Conservation (phyloP, 495 filamentous ascomycete species). For the Glutinoglossum americanum region DNA sequence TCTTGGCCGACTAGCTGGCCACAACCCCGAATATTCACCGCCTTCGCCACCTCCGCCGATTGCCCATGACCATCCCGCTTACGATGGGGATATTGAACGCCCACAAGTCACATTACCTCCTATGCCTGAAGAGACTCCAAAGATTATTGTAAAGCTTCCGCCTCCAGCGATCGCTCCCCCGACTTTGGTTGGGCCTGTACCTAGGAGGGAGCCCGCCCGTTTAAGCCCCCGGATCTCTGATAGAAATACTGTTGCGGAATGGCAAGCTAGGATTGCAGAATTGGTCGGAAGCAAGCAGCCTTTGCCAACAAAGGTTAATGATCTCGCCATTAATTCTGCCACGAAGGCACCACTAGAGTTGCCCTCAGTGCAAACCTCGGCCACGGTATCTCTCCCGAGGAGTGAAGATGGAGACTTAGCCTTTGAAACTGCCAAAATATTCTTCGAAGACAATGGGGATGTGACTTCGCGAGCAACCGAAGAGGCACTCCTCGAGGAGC, state of each 20-base stretch:
- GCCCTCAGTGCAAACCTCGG: conserved; percentile 23
- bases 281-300: conserved; percentile 42
- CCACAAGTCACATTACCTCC: conserved; percentile 48
- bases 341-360: conserved; percentile 40
- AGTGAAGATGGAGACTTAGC: conserved; percentile 11
- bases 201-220: not conserved
- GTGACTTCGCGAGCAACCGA: conserved; percentile 37
- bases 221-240: not conserved
- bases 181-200: conserved; percentile 28
- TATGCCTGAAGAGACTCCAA: conserved; percentile 16
- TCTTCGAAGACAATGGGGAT: conserved; percentile 1
- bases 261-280: conserved; percentile 57
- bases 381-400: conserved; percentile 37
- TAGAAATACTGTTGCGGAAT: conserved; percentile 17
- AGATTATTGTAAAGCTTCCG: conserved; percentile 51
- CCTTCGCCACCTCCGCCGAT: conserved; percentile 57
- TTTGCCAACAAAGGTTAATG: conserved; percentile 27
- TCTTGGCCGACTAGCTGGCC: conserved; percentile 7
- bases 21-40: conserved; percentile 13
- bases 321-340: conserved; percentile 31
- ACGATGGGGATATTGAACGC: conserved; percentile 36
- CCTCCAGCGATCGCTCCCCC: conserved; percentile 19
- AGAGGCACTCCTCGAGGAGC: conserved; percentile 66
- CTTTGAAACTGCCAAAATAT: conserved; percentile 13
- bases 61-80: conserved; percentile 46